Evolutionary conservation across 2,329 filamentous ascomycete species (phyloP).

Genomic region (Fusarium domesticum): DNA sequence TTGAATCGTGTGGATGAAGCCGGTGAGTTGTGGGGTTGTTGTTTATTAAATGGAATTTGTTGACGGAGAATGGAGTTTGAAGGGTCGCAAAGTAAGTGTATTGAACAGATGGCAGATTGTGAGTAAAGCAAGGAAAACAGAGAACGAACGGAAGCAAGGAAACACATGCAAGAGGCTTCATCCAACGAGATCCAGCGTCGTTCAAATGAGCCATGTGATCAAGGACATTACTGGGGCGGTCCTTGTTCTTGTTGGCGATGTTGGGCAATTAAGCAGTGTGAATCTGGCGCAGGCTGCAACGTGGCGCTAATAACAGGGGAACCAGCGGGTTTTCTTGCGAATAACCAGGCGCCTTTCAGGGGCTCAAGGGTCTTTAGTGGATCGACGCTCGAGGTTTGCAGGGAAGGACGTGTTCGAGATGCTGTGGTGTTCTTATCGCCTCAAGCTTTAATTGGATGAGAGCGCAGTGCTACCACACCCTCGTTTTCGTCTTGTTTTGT

Average conservation of each 20-base stretch:
- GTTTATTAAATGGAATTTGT: conserved; percentile 10
- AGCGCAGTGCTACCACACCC: conserved; percentile 12
- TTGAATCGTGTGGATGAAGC: conserved; percentile 5
- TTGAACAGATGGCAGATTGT: too few relatives aligned
- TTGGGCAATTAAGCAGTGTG: conserved; percentile 2
- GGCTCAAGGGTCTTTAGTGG: conserved; percentile 5
- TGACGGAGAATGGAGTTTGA: too few relatives aligned
- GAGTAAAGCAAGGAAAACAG: too few relatives aligned
- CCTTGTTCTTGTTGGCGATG: neutral
- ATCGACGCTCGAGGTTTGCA: conserved; percentile 10
- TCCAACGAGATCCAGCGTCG: too few relatives aligned
- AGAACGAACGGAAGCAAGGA: too few relatives aligned
- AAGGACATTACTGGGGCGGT: conserved; percentile 4
- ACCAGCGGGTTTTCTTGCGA: conserved; percentile 5
- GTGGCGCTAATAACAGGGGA: conserved; percentile 13
- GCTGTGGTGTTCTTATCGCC: conserved; percentile 12
- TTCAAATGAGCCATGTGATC: conserved; percentile 24
- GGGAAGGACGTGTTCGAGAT: conserved; percentile 21
- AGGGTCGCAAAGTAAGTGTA: too few relatives aligned
- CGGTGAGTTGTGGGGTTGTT: conserved; percentile 19
- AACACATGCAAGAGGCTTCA: too few relatives aligned
- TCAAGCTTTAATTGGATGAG: conserved; percentile 14
- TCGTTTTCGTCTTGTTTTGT: conserved; percentile 7
- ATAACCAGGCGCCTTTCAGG: conserved; percentile 9
- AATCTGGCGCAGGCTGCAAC: conserved; percentile 6